Evolutionary conservation across 2,329 filamentous ascomycete species (phyloP).

Genomic region (Rhexocercosporidium sp.): DNA sequence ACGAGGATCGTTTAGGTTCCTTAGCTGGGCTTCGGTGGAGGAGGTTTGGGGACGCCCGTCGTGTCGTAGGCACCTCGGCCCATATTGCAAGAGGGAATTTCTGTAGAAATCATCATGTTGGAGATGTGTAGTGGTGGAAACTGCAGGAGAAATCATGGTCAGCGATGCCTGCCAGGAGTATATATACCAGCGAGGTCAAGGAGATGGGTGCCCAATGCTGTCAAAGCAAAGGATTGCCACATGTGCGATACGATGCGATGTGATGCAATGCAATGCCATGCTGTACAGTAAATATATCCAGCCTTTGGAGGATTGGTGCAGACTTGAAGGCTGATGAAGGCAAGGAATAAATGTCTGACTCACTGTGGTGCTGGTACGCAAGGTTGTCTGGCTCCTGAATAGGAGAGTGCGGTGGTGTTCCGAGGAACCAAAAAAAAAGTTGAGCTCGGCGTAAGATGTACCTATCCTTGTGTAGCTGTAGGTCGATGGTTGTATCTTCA

Average conservation of each 20-base stretch:
- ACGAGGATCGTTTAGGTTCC: neutral
- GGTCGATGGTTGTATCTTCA: neutral
- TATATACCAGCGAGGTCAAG: conserved; percentile 11
- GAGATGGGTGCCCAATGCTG: conserved; percentile 18
- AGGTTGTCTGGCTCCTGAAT: conserved; percentile 24
- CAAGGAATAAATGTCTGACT: conserved; percentile 29
- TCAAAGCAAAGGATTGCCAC: neutral
- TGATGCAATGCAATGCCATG: neutral
- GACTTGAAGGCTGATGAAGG: neutral
- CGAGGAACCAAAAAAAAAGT: conserved; percentile 21
- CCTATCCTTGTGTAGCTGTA: conserved; percentile 6
- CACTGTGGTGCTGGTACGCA: conserved; percentile 32
- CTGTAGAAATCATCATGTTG: conserved; percentile 40
- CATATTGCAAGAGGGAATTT: conserved; percentile 48
- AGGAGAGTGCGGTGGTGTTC: conserved; percentile 18
- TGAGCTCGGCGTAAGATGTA: neutral
- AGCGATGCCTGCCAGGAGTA: conserved; percentile 11
- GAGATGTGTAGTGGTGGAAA: conserved; percentile 18
- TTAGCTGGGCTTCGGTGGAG: conserved; percentile 43
- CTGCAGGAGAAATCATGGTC: conserved; percentile 27
- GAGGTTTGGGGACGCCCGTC: conserved; percentile 55
- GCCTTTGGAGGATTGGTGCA: neutral
- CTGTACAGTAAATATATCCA: neutral
- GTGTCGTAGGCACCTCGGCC: conserved; percentile 59
- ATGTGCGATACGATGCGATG: neutral